phyloP scores from a whole-genome alignment of 1,284 basidiomycete genomes.

The Jaminaea rosea region DNA sequence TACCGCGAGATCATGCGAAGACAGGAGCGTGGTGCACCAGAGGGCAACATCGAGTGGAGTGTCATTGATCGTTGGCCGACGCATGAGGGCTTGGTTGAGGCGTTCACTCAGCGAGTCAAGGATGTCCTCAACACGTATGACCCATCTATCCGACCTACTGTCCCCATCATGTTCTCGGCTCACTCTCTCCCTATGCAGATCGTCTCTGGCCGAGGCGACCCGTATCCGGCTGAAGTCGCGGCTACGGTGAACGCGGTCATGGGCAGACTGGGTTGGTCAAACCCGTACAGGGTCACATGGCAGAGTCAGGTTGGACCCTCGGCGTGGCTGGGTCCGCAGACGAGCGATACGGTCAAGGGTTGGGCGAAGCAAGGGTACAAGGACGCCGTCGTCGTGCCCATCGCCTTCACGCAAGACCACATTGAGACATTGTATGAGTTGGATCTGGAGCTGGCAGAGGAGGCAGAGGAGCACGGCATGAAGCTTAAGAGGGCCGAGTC shows the following conservation, averaged over 20 bases:
- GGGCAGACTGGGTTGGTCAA: slow-evolving; percentile 39
- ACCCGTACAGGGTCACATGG: slow-evolving; percentile 80
- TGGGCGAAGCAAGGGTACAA: slow-evolving; percentile 80
- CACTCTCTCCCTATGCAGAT: slow-evolving; percentile 80
- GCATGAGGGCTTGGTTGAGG: slow-evolving; percentile 84
- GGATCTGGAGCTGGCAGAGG: slow-evolving; percentile 84
- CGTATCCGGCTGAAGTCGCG: slow-evolving; percentile 90
- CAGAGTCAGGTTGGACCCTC: slow-evolving; percentile 95
- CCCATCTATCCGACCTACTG: slow-evolving; percentile 57
- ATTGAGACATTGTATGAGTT: slow-evolving; percentile 98
- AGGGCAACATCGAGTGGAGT: slow-evolving; percentile 75
- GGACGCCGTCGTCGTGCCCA: slow-evolving; percentile 79
- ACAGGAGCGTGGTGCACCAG: slow-evolving; percentile 41
- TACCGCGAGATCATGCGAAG: slow-evolving; percentile 55
- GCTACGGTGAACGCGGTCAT: slow-evolving; percentile 58
- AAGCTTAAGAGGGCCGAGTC: slow-evolving; percentile 83
- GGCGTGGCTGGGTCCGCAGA: slow-evolving; percentile 98
- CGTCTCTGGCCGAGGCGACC: slow-evolving; percentile 68
- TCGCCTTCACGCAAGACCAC: slow-evolving; percentile 97
- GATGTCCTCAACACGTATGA: slow-evolving; percentile 73
- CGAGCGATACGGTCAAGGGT: slow-evolving; percentile 81
- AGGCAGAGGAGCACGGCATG: slow-evolving; percentile 85
- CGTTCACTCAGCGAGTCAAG: slow-evolving; percentile 80
- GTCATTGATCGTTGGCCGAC: slow-evolving; percentile 98
- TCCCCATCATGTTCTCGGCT: slow-evolving; percentile 87